Evolutionary conservation across 2,329 filamentous ascomycete species (phyloP).

Genomic region (Chrysoporthe austroafricana): DNA sequence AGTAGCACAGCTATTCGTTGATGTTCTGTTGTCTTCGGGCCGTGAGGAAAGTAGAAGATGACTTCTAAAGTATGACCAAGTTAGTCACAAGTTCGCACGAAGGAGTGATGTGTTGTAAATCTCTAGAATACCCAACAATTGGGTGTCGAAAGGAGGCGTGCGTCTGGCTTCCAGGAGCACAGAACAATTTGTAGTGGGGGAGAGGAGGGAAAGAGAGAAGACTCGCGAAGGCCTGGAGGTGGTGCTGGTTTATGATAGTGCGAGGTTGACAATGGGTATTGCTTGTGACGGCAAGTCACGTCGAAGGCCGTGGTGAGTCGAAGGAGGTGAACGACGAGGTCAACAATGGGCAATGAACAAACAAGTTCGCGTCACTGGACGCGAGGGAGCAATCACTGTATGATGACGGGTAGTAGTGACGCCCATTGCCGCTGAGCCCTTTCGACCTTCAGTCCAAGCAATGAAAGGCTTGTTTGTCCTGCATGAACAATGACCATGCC

Average conservation of each 20-base stretch:
- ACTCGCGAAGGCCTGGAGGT: background rate
- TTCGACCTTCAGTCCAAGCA: no score
- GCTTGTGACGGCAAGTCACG: background rate
- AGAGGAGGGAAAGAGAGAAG: background rate
- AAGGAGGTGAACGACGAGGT: background rate
- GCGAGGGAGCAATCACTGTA: background rate
- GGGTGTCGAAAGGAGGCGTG: background rate
- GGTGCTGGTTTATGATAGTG: background rate
- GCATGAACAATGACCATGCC: no score
- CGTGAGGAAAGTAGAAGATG: background rate
- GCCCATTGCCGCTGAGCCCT: no score
- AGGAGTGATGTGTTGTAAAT: background rate
- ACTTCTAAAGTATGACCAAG: background rate
- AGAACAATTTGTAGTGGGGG: background rate
- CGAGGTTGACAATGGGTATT: background rate
- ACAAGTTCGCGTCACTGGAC: background rate
- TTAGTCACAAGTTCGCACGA: background rate
- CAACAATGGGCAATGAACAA: background rate
- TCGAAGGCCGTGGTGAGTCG: background rate
- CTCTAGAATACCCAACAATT: background rate
- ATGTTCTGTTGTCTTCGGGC: conserved; percentile 12
- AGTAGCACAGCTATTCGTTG: conserved; percentile 28
- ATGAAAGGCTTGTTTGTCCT: no score
- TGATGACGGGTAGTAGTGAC: background rate
- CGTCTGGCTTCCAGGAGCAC: background rate